Evolutionary conservation across 345 rosid genomes (phyloP).

Genomic region (Punica granatum): DNA sequence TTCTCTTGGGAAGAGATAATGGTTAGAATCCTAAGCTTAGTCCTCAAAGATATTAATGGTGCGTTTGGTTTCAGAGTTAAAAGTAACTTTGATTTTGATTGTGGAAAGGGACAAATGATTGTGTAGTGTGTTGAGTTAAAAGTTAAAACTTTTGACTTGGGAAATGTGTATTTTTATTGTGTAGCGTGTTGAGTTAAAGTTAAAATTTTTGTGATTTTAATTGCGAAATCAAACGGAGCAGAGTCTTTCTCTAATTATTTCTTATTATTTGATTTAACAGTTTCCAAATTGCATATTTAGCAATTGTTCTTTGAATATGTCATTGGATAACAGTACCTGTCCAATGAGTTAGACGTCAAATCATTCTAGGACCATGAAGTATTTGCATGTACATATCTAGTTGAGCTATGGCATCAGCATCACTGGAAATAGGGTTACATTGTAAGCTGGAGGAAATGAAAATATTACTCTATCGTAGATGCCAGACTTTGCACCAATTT

Average conservation of each 20-base stretch:
- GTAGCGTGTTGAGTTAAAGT: too few relatives aligned
- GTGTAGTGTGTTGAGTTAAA: too few relatives aligned
- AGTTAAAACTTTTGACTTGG: too few relatives aligned
- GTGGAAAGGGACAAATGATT: too few relatives aligned
- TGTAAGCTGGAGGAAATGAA: neutral
- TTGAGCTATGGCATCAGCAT: neutral
- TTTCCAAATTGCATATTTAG: neutral
- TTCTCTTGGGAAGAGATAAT: conserved; percentile 65
- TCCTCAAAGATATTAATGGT: too few relatives aligned
- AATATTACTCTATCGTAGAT: neutral
- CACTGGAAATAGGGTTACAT: neutral
- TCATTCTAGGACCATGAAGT: neutral
- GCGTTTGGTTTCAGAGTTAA: too few relatives aligned
- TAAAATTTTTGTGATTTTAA: too few relatives aligned
- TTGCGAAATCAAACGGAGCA: too few relatives aligned
- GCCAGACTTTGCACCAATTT: neutral
- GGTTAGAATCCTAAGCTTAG: conserved; percentile 33
- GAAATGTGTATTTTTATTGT: too few relatives aligned
- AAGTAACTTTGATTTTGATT: too few relatives aligned
- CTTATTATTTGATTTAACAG: neutral
- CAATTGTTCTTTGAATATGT: neutral
- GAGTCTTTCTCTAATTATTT: too few relatives aligned
- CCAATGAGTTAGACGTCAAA: neutral
- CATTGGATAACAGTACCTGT: neutral
- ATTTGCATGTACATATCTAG: neutral